Evolutionary conservation across 164 flowering plant species (phyloP).

Genomic region (grape (Vitis vinifera)): DNA sequence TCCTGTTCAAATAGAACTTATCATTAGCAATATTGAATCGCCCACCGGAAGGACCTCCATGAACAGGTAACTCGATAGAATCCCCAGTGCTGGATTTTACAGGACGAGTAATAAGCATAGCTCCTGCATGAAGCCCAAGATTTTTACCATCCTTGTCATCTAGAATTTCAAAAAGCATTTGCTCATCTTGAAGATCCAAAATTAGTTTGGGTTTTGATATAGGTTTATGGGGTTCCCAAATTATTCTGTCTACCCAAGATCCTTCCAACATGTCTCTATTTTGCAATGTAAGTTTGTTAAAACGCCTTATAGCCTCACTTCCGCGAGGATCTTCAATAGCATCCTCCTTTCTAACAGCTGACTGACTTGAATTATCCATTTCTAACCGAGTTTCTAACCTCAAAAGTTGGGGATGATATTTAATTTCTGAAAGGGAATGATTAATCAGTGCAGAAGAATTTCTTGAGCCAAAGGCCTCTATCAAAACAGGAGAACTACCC

Average conservation of each 20-base stretch:
- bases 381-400: constrained; percentile 63
- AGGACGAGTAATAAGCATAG: constrained; percentile 72
- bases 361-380: constrained; percentile 24
- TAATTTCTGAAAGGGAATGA: constrained; percentile 23
- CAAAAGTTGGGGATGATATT: constrained; percentile 78
- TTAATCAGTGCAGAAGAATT: constrained; percentile 19
- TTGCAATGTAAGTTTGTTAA: constrained; percentile 49
- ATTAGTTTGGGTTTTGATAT: constrained; percentile 70
- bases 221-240: constrained; percentile 66
- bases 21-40: constrained; percentile 88
- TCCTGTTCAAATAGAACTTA: constrained; percentile 80
- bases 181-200: constrained; percentile 93
- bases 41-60: constrained; percentile 50
- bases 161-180: constrained; percentile 88
- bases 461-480: constrained; percentile 68
- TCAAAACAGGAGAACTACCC: constrained; percentile 29
- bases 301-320: constrained; percentile 42
- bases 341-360: constrained; percentile 29
- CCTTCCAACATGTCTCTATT: constrained; percentile 73
- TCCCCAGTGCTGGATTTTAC: constrained; percentile 44
- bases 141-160: constrained; percentile 57
- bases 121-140: constrained; percentile 80
- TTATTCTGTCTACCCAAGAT: constrained; percentile 76
- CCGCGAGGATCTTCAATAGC: constrained; percentile 24
- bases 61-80: constrained; percentile 53